A percentile compares a stretch with the other conserved stretches of the same genome.
These are phyloP conservation scores for Endocalyx cinctus DNA, from an alignment of 2,329 filamentous ascomycete genomes.

Conservation along the genomic window DNA sequence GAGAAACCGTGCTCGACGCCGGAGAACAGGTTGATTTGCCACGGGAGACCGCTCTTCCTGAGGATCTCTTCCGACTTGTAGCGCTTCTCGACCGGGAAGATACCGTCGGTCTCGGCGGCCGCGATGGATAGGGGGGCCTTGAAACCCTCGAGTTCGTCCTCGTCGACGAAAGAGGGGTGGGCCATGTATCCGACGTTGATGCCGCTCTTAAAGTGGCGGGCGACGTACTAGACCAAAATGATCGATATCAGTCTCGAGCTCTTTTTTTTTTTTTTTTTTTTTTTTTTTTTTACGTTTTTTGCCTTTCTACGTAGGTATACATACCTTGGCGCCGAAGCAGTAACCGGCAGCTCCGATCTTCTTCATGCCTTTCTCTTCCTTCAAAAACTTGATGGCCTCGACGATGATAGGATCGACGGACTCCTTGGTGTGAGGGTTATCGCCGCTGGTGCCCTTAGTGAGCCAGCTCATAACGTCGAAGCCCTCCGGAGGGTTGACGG, in stretches of 20 bases:
- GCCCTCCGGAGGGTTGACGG: slow-evolving; percentile 41
- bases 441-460: slow-evolving; percentile 38
- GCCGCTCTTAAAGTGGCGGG: slow-evolving; percentile 59
- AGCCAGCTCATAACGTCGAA: slow-evolving; percentile 42
- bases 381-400: slow-evolving; percentile 52
- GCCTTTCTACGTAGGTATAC: slow-evolving; percentile 11
- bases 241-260: no score
- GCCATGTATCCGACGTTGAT: slow-evolving; percentile 69
- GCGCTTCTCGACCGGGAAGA: slow-evolving; percentile 61
- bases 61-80: slow-evolving; percentile 63
- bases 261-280: no score
- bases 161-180: slow-evolving; percentile 71
- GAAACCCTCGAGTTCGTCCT: slow-evolving; percentile 62
- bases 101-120: slow-evolving; percentile 58
- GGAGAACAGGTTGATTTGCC: slow-evolving; percentile 74
- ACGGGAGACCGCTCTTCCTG: slow-evolving; percentile 51
- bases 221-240: slow-evolving; percentile 69
- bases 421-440: slow-evolving; percentile 44
- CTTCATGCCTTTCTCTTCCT: slow-evolving; percentile 49
- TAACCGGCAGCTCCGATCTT: slow-evolving; percentile 65
- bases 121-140: slow-evolving; percentile 65
- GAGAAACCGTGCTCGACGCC: slow-evolving; percentile 71
- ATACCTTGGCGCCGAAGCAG: slow-evolving; percentile 69
- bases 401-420: slow-evolving; percentile 44
- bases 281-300: no score